These are phyloP conservation scores for Escovopsis sp. DNA, from an alignment of 2,329 filamentous ascomycete genomes.

Conservation along the genomic window DNA sequence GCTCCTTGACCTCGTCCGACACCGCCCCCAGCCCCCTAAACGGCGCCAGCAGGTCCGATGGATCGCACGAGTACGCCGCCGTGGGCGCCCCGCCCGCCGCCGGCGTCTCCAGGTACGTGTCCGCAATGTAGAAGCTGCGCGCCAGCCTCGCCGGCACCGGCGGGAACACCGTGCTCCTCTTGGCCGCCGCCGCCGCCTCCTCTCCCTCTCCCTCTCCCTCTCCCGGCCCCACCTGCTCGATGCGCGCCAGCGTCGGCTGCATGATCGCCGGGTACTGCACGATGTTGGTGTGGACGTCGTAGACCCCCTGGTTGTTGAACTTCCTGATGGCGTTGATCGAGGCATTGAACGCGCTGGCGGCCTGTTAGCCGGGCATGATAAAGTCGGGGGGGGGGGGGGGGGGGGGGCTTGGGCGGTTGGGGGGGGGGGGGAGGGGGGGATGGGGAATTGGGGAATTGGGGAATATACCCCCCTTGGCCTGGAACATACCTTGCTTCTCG, in stretches of 20 bases:
- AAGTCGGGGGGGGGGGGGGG: no score
- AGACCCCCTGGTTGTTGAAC: conserved; percentile 59
- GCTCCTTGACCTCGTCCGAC: conserved; percentile 47
- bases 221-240: conserved; percentile 51
- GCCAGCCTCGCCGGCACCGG: conserved; percentile 33
- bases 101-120: conserved; percentile 38
- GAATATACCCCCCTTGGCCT: conserved; percentile 1
- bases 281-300: conserved; percentile 86
- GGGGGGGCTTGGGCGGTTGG: background rate
- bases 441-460: background rate
- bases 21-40: conserved; percentile 51
- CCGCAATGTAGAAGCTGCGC: conserved; percentile 42
- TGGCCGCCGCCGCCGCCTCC: conserved; percentile 5
- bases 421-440: no score
- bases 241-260: conserved; percentile 77
- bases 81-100: conserved; percentile 29
- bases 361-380: no score
- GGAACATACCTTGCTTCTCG: conserved; percentile 62
- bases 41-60: conserved; percentile 32
- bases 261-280: conserved; percentile 79
- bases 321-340: conserved; percentile 53
- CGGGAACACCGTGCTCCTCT: conserved; percentile 27
- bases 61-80: conserved; percentile 28
- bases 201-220: conserved; percentile 11
- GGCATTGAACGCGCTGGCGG: conserved; percentile 65